These are phyloP conservation scores for Pyracantha coccinea DNA, from an alignment of 331 rosid species.

Conservation along the genomic window DNA sequence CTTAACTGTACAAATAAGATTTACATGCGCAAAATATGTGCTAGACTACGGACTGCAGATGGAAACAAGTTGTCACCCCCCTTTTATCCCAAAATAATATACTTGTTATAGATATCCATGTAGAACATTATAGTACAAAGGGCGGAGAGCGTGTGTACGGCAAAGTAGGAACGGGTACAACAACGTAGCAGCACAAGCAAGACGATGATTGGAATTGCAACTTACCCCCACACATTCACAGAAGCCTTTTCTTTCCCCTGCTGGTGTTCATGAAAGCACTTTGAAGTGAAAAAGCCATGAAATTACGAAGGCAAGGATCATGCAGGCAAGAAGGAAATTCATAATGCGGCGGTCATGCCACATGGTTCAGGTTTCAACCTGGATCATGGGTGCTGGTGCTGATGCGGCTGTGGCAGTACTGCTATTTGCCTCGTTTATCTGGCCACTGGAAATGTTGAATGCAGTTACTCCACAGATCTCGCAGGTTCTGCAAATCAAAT, in stretches of 20 bases:
- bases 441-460: constrained; percentile 16
- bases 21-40: not conserved
- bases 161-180: not conserved
- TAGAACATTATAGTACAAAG: not conserved
- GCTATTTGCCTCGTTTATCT: constrained; percentile 12
- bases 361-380: constrained; percentile 22
- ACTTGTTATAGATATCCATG: not conserved
- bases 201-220: not conserved
- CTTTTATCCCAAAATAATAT: not conserved
- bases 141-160: not conserved
- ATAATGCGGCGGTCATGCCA: constrained; percentile 35
- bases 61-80: not conserved
- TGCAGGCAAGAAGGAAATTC: constrained; percentile 39
- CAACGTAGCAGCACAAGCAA: not conserved
- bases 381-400: constrained; percentile 10
- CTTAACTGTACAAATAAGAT: not conserved
- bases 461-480: constrained; percentile 36
- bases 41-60: not conserved
- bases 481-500: constrained; percentile 23
- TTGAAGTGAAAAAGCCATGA: constrained; percentile 50
- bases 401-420: constrained; percentile 9
- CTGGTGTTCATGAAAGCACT: constrained; percentile 7
- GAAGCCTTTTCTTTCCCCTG: not conserved
- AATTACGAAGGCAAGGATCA: constrained; percentile 34
- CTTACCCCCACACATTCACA: not conserved